Base-by-base conservation (phyloP, 1,139 yeast species). In the Geotrichum reessii region DNA sequence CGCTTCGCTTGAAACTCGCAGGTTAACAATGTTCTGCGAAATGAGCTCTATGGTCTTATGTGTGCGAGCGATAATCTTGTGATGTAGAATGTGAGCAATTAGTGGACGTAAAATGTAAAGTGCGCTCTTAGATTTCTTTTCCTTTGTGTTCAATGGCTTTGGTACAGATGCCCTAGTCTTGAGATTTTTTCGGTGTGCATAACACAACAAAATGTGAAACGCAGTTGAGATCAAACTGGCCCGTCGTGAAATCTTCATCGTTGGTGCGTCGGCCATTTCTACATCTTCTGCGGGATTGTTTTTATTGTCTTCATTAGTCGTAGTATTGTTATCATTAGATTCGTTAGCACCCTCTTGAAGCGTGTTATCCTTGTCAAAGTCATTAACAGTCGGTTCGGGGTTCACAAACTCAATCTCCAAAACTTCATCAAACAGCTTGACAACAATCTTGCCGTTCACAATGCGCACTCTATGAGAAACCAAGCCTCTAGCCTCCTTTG, bases 401-500 rank as follows among this genome's bases (percentile, higher is more conserved):
- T 80, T 76, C 12, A 84, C 78, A 17, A 83, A 78, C 64, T 85
- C 95, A 56, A 91, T 80, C 68, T 89, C 96, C 50, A 90, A 76
- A 31, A 81, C 77, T 63, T 85, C 87, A 62, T 87, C 83, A 51
- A 82, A 81, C 22, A 86, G 73, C 61, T 86, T 91, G 48, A 89
- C 78, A 0, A 78, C 73, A 12, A 88, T 78, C 63, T 84, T 85
- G 58, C 85, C 86, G 58, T 84, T 82, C 47, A 82, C 83, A 8
- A 89, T 81, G 25, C 80, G 78, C 2, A 89, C 95, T 60, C 87
- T 85, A 65, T 85, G 84, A 46, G 91, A 82, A n/a, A 87, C 78
- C 62, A 92, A 74, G 8, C 79, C 71, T 52, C 86, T 80, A 0
- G 96, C 91, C 71, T 92, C 98, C 62, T 86, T 81, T 37, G 85